Evolutionary conservation across 345 rosid species (phyloP), one percentile per base, ranked within the genome.

Genomic region (Arabidopsis suecica): DNA sequence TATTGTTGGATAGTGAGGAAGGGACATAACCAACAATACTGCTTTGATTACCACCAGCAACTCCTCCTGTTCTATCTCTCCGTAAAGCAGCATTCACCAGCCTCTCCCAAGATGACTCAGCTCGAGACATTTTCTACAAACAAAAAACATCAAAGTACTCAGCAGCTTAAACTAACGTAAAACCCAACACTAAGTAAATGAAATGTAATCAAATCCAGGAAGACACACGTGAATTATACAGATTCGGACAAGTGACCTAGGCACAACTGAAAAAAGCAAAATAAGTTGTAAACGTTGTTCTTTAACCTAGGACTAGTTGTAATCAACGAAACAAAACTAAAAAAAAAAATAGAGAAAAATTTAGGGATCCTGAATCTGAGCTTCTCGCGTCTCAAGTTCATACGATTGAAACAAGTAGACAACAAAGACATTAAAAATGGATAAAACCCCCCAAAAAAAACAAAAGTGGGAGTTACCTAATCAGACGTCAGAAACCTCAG

Each of bases 11-110:
- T 20, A 95, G 93, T 2, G 99, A 92, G 5, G 99, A 91, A 5
- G 99, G 99, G 49, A 95, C 93, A 42, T 83, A 82, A 16, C 85
- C 91, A 6, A 91, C 93, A 81, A 94, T 85, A 58, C 93, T 96
- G 44, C 86, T 82, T 77, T 70, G 84, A 4, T 87, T 86, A 22
- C 82, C 87, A 74, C 73, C 68, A 11, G 80, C 72, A 79, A 66
- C 91, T 4, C 65, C 68, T 74, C 97, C 87, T 49, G 45, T 81
- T 79, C 88, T 86, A 16, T 95, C 99, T 72, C 90, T 85, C 74
- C 83, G 83, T 79, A 88, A 79, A 3, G 89, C 96, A 25, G 97
- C 97, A 47, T 88, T 82, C 0, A 95, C 99, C 34, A 95, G 80
- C 84, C 90, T 78, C 86, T 92, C 99, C 99, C 97, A 95, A 5